Evolutionary conservation across 345 rosid genomes (phyloP), one percentile per base, ranked within the genome.

Genomic region (Euphorbia lathyris): DNA sequence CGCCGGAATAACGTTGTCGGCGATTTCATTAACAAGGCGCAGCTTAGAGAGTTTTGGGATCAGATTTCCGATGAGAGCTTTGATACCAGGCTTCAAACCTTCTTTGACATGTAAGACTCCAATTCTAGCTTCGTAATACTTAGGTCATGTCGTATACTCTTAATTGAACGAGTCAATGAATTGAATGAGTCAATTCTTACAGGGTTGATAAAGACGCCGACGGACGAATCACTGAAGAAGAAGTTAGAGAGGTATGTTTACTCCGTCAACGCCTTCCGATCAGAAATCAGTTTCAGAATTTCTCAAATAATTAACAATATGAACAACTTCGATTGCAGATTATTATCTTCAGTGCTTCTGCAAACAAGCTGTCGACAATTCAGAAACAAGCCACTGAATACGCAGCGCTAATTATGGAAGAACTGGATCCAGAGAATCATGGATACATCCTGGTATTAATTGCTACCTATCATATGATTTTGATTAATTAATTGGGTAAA

Each of bases 341-440:
- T 76, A 92, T 92, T 38, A 79, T 75, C 55, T 83, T 90, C 4
- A 92, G 96, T 84, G 98, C 98, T 66, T 92, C 98, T 55, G 90
- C 98, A 29, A 92, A 92, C 85, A 88, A 86, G 82, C 87, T 92
- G 19, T 83, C 88, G 25, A 92, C 68, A 74, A 84, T 92, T 68
- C 96, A 90, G 83, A 90, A 88, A 73, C 98, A 92, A 69, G 87
- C 98, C 2, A 62, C 83, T 47, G 98, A 92, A 57, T 90, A 90
- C 75, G 91, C 98, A 3, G 96, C 96, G 0, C 67, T 88, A 52
- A 90, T 90, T 67, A 90, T 92, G 96, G 98, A 92, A 84, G 94
- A 90, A 71, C 58, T 92, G 68, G 97, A 92, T 81, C 96, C 88
- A 3, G 92, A 90, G n/a, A 85, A 88, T 63, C 75, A 60, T 74